phyloP scores from a whole-genome alignment of 2,329 filamentous ascomycete species.

The Alternaria tenuissima region DNA sequence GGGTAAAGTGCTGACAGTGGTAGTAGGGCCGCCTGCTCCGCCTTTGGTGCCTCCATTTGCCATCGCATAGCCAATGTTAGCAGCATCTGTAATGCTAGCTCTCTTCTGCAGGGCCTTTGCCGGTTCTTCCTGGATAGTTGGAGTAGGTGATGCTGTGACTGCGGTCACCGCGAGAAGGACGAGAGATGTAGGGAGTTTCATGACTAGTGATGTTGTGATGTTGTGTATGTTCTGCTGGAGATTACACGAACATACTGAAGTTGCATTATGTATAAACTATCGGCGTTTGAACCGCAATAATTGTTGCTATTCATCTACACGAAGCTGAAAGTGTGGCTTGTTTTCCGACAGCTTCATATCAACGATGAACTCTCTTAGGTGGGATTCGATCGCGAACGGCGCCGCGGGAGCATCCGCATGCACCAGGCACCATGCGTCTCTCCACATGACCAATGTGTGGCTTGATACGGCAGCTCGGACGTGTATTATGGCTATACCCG shows the following conservation, averaged over 20 bases:
- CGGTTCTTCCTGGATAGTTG: conserved; percentile 13
- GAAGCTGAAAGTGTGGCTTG: neutral
- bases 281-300: conserved; percentile 14
- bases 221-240: neutral
- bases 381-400: conserved; percentile 11
- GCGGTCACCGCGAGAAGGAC: conserved; percentile 17
- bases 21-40: conserved; percentile 61
- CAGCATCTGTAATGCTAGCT: conserved; percentile 26
- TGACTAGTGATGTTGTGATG: conserved; percentile 6
- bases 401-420: conserved; percentile 2
- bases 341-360: conserved; percentile 15
- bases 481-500: neutral
- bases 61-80: conserved; percentile 54
- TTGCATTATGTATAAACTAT: conserved; percentile 12
- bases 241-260: neutral
- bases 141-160: conserved; percentile 25
- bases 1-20: conserved; percentile 62
- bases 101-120: conserved; percentile 20
- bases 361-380: conserved; percentile 17
- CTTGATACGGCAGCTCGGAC: neutral
- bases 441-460: neutral
- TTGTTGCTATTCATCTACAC: neutral
- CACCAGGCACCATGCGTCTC: conserved; percentile 4
- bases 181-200: conserved; percentile 23
- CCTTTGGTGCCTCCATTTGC: conserved; percentile 62